phyloP scores from a whole-genome alignment of 805 yeast species.

The Saccharomycopsis fibuligera region DNA sequence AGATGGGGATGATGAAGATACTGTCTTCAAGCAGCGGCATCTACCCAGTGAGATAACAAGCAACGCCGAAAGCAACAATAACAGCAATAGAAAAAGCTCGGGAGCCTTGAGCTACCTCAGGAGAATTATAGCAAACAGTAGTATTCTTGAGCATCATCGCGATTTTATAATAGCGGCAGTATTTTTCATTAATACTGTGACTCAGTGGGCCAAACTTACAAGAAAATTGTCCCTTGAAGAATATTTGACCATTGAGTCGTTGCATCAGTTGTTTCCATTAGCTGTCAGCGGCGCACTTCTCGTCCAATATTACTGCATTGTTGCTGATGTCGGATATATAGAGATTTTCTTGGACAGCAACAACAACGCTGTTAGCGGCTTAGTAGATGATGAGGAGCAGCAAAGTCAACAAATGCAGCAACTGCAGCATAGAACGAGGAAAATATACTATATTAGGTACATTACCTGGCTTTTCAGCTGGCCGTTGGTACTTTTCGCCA shows the following conservation, averaged over 20 bases:
- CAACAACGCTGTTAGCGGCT: not conserved
- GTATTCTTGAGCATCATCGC: too few relatives aligned
- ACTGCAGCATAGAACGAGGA: conserved; percentile 2
- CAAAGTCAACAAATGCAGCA: not conserved
- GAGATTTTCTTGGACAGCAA: conserved; percentile 12
- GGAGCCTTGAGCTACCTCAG: too few relatives aligned
- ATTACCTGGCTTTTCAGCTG: conserved; percentile 15
- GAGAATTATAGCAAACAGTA: too few relatives aligned
- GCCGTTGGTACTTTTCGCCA: conserved; percentile 11
- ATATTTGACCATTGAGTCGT: conserved; percentile 1
- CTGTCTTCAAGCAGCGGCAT: too few relatives aligned
- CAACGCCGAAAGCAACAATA: too few relatives aligned
- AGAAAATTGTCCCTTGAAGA: not conserved
- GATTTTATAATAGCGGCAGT: too few relatives aligned
- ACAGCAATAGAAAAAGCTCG: too few relatives aligned
- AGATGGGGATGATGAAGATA: too few relatives aligned
- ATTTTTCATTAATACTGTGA: not conserved
- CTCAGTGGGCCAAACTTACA: not conserved
- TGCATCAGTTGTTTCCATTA: conserved; percentile 13
- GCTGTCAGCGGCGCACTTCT: not conserved
- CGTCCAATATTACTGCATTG: conserved; percentile 7
- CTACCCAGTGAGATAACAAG: too few relatives aligned
- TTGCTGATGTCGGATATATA: conserved; percentile 16
- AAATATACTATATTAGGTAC: conserved; percentile 15
- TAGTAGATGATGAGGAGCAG: conserved; percentile 1